Base-by-base conservation (phyloP, 2,329 filamentous ascomycete species). In the Aspergillus quadrilineatus region DNA sequence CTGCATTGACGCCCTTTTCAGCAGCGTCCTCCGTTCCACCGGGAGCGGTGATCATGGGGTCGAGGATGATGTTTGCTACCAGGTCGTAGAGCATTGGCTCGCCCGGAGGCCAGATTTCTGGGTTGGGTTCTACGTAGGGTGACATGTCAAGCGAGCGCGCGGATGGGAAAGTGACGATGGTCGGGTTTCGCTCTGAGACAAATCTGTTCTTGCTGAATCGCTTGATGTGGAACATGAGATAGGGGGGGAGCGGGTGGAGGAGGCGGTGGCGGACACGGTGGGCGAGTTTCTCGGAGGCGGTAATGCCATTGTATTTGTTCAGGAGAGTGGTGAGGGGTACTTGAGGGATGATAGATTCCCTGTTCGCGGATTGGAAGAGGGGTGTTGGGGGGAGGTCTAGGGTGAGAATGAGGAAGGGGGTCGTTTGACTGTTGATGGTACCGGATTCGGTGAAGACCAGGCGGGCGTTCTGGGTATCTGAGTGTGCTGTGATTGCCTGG, bases 201-300 rank as follows among this genome's bases (percentile, higher is more conserved):
- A 99, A 99, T 73, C 97, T 96, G 80, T 99, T 99, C 63, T 89
- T 87, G 64, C 88, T 90, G 81, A 99, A 99, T 65, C 94, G 91
- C 79, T 97, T 97, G 78, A 97, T 88, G 78, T 99, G 93, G 77
- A 99, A 91, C 52, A 94, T 80, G 15, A 99, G 85, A 70, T 89
- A 97, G 0, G 92, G 93, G 0, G 94, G 94, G 0, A 99, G 81
- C 0, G 94, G 94, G 68, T 96, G 92, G 47, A 96, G 78, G 4
- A 99, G 82, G 14, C 93, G 86, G 76, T 97, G 97, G 34, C 94
- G 88, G 67, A 93, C 89, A 61, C 94, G 87, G 66, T 93, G 89
- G 52, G 92, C 89, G 65, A 93, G 85, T 69, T 93, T 90, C 69
- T 99, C 94, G 70, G 96, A 93, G 0, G 91, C 87, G 39, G 85